Conservation (phyloP, 176 grass and related monocot species). For the Typha latifolia region DNA sequence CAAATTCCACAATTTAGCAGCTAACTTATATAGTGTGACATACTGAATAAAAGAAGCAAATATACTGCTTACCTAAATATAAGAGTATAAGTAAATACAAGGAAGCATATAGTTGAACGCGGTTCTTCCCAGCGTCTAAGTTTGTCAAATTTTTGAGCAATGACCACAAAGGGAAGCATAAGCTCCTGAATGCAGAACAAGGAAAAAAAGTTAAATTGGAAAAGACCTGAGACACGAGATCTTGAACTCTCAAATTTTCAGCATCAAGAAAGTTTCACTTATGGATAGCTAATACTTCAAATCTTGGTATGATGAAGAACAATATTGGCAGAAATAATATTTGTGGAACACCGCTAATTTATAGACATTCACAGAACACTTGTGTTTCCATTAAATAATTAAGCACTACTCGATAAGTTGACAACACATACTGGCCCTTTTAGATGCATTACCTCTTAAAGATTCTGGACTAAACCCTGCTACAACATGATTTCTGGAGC, state of each 20-base stretch:
- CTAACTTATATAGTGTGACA: not conserved
- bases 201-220: not conserved
- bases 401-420: too few species aligned
- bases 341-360: too few species aligned
- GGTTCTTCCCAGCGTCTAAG: slow-evolving; percentile 79
- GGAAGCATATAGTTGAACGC: slow-evolving; percentile 58
- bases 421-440: too few species aligned
- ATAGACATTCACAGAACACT: too few species aligned
- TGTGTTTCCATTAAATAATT: too few species aligned
- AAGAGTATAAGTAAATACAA: slow-evolving; percentile 54
- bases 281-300: too few species aligned
- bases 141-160: slow-evolving; percentile 65
- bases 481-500: not conserved
- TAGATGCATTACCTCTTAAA: too few species aligned
- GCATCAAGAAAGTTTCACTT: too few species aligned
- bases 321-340: too few species aligned
- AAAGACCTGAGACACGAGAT: not conserved
- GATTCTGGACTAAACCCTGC: not conserved
- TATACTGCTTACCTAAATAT: slow-evolving; percentile 58
- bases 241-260: too few species aligned
- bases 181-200: slow-evolving; percentile 49
- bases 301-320: too few species aligned
- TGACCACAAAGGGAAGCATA: slow-evolving; percentile 75
- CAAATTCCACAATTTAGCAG: not conserved
- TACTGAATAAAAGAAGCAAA: not conserved